Conservation (phyloP, 768 basidiomycete genomes). For the Podaxis rugospora region DNA sequence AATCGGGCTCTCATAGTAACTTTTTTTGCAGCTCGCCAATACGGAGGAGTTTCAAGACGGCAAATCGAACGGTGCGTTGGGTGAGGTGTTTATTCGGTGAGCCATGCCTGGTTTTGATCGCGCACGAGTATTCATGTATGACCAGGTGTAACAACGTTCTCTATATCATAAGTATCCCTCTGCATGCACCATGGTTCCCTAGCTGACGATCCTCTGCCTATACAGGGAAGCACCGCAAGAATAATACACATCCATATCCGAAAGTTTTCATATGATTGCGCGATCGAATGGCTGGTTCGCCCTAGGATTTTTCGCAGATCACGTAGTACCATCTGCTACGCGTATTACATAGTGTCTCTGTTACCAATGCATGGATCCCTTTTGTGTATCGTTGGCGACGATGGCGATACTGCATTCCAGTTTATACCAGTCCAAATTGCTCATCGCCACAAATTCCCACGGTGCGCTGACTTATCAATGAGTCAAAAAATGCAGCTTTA, state of each 20-base stretch:
- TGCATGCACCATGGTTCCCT: background rate
- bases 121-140: slow-evolving; percentile 12
- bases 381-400: background rate
- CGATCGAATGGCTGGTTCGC: background rate
- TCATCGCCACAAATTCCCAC: slow-evolving; percentile 1
- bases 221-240: slow-evolving; percentile 76
- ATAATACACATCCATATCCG: slow-evolving; percentile 13
- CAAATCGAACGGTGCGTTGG: slow-evolving; percentile 91
- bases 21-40: slow-evolving; percentile 78
- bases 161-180: slow-evolving; percentile 78
- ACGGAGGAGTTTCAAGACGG: slow-evolving; percentile 98
- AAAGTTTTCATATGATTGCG: background rate
- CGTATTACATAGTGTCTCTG: background rate
- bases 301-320: background rate
- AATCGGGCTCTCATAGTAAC: background rate
- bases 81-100: slow-evolving; percentile 97
- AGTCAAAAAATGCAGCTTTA: background rate
- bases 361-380: background rate
- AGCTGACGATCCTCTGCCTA: slow-evolving; percentile 25
- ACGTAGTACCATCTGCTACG: background rate
- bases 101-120: slow-evolving; percentile 21
- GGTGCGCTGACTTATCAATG: background rate
- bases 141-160: slow-evolving; percentile 91
- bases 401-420: background rate
- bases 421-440: background rate